phyloP scores from a whole-genome alignment of 352 stramenopile species.

The Elongisporangium anandrum region DNA sequence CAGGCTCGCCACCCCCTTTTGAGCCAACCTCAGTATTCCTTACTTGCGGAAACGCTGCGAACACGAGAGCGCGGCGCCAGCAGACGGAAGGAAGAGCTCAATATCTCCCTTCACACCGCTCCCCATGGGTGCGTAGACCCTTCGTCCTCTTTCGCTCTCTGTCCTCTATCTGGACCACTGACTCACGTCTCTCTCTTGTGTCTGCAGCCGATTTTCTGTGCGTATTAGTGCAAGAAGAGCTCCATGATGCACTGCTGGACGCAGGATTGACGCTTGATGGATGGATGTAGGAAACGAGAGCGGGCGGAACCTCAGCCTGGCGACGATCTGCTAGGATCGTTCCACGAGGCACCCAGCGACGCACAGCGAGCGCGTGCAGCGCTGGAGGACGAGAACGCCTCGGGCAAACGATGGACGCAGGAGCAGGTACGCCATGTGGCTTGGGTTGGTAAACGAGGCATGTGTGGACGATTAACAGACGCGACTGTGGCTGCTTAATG shows the following conservation, averaged over 20 bases:
- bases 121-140: not conserved
- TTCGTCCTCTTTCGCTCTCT: not conserved
- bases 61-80: not conserved
- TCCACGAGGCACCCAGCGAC: constrained; percentile 51
- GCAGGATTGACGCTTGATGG: not conserved
- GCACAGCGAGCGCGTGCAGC: constrained; percentile 39
- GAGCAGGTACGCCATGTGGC: constrained; percentile 23
- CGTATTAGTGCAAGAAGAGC: not conserved
- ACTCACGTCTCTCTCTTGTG: not conserved
- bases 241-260: not conserved
- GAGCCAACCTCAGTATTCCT: not conserved
- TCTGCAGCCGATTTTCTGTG: not conserved
- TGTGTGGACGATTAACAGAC: not conserved
- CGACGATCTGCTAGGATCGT: constrained; percentile 33
- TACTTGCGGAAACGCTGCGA: not conserved
- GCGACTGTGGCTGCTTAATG: not conserved
- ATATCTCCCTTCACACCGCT: not conserved
- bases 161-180: not conserved
- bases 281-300: constrained; percentile 39
- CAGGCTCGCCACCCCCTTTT: not conserved
- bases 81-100: not conserved
- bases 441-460: not conserved
- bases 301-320: constrained; percentile 20
- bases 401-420: constrained; percentile 62
- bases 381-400: constrained; percentile 36